These are phyloP conservation scores for Excoecaria agallocha DNA, from an alignment of 345 rosid genomes.

Conservation along the genomic window DNA sequence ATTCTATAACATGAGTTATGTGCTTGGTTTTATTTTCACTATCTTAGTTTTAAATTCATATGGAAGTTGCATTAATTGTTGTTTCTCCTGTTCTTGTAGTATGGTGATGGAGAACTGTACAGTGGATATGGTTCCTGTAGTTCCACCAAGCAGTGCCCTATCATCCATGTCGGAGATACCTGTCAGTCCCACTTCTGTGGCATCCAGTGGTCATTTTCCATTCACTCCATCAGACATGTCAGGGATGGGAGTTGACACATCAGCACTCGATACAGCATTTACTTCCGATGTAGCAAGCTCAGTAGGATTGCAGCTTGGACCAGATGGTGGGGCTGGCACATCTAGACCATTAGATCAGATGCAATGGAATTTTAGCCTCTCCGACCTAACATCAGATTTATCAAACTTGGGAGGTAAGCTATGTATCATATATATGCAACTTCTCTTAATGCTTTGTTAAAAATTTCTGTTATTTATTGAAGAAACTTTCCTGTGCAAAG, in stretches of 20 bases:
- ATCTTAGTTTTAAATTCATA: background rate
- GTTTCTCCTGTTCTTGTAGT: slow-evolving; percentile 42
- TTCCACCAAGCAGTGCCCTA: slow-evolving; percentile 63
- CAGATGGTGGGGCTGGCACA: slow-evolving; percentile 66
- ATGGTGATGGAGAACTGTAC: slow-evolving; percentile 67
- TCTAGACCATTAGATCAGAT: slow-evolving; percentile 87
- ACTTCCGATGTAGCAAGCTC: slow-evolving; percentile 86
- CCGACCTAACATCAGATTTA: slow-evolving; percentile 90
- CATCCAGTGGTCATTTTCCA: slow-evolving; percentile 87
- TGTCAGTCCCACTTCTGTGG: slow-evolving; percentile 87
- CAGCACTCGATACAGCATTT: slow-evolving; percentile 85
- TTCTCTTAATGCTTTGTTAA: background rate
- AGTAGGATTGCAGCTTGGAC: slow-evolving; percentile 83
- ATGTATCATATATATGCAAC: slow-evolving; percentile 4
- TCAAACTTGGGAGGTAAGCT: slow-evolving; percentile 88
- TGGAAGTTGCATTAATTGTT: slow-evolving; percentile 18
- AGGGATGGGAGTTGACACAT: slow-evolving; percentile 88
- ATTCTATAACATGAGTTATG: background rate
- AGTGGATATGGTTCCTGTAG: slow-evolving; percentile 54
- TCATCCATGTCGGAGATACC: slow-evolving; percentile 88
- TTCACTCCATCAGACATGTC: slow-evolving; percentile 82
- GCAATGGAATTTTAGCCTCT: slow-evolving; percentile 90
- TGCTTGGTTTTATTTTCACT: background rate
- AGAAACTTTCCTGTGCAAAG: background rate
- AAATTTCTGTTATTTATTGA: background rate